These are phyloP conservation scores for Ganoderma leucocontextum DNA, from an alignment of 1,284 basidiomycete species.

Conservation along the genomic window DNA sequence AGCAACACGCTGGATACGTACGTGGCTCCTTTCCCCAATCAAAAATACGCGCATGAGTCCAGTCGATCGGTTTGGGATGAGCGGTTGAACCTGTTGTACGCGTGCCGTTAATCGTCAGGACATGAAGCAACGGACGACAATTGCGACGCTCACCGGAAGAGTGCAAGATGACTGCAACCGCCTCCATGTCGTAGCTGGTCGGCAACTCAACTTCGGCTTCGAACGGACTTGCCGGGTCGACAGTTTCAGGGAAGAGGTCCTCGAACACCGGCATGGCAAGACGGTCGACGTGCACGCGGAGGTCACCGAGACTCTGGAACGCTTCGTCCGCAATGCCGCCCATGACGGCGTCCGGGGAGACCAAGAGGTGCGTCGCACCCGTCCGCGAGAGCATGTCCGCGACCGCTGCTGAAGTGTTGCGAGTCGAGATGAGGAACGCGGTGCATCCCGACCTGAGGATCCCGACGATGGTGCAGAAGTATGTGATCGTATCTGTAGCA, in stretches of 20 bases:
- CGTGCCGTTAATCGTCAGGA: neutral
- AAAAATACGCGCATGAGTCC: neutral
- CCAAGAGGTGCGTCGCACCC: constrained; percentile 39
- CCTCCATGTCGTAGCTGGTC: constrained; percentile 10
- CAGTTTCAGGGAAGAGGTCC: constrained; percentile 22
- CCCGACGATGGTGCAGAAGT: constrained; percentile 41
- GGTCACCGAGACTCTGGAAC: constrained; percentile 6
- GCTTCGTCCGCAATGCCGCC: constrained; percentile 19
- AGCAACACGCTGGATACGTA: neutral
- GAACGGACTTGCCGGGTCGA: constrained; percentile 11
- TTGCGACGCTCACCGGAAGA: constrained; percentile 33
- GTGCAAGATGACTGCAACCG: constrained; percentile 29
- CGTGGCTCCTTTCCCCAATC: constrained; percentile 2
- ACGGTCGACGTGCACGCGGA: constrained; percentile 6
- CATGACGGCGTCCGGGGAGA: constrained; percentile 36
- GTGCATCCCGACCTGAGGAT: constrained; percentile 41
- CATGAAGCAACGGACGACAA: neutral
- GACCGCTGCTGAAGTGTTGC: constrained; percentile 47
- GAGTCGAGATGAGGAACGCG: constrained; percentile 48
- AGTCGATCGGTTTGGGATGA: constrained; percentile 15
- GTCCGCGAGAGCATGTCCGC: constrained; percentile 46
- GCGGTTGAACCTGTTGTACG: constrained; percentile 3
- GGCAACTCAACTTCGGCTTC: constrained; percentile 21
- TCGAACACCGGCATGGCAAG: constrained; percentile 30
- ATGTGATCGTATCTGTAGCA: constrained; percentile 44